phyloP scores from a whole-genome alignment of 768 basidiomycete species.

The Hebeloma cylindrosporum region DNA sequence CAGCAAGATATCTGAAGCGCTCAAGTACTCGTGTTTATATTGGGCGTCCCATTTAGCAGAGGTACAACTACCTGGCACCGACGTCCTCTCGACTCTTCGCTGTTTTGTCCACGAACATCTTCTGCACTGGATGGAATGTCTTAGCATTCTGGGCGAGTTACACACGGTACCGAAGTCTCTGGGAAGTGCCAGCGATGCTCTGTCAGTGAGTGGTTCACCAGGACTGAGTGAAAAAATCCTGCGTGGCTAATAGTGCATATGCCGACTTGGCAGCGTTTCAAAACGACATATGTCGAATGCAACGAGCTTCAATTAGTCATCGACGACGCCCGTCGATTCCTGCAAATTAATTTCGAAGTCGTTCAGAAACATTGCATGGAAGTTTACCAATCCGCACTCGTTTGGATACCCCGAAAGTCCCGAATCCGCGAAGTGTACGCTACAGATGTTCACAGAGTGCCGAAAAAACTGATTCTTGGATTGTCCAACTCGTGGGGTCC shows the following conservation, averaged over 20 bases:
- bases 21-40: slow-evolving; percentile 16
- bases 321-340: slow-evolving; percentile 10
- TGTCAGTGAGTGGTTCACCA: not conserved
- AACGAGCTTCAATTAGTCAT: slow-evolving; percentile 7
- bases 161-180: slow-evolving; percentile 6
- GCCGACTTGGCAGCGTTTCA: not conserved
- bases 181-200: not conserved
- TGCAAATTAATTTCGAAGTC: slow-evolving; percentile 15
- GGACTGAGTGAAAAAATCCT: not conserved
- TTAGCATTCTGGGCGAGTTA: slow-evolving; percentile 8
- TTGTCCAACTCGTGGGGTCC: slow-evolving; percentile 3
- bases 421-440: not conserved
- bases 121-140: slow-evolving; percentile 19
- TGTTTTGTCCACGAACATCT: slow-evolving; percentile 8
- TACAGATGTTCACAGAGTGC: not conserved
- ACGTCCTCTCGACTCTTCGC: not conserved
- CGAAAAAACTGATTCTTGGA: slow-evolving; percentile 4
- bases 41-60: slow-evolving; percentile 18
- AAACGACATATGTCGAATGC: not conserved
- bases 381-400: slow-evolving; percentile 4
- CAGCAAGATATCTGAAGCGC: slow-evolving; percentile 10
- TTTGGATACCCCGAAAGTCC: slow-evolving; percentile 6
- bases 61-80: not conserved
- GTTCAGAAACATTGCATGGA: slow-evolving; percentile 10
- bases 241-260: not conserved